Evolutionary conservation across 768 basidiomycete genomes (phyloP).

Genomic region (Boletus sensibilis): DNA sequence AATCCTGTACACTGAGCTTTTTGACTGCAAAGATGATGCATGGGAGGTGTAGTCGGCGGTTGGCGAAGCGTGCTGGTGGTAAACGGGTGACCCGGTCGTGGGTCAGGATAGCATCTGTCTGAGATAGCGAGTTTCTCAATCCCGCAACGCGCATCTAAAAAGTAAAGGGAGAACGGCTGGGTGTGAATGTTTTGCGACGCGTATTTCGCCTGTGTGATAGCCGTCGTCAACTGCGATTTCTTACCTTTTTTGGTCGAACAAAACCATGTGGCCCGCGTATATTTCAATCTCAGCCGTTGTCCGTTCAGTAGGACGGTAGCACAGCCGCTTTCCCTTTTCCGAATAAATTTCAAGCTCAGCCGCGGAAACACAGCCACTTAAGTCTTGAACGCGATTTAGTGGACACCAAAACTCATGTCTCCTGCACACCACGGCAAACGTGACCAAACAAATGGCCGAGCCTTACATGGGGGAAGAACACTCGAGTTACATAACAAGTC

Average conservation of each 20-base stretch:
- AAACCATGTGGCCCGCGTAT: too few relatives aligned
- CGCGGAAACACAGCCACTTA: too few relatives aligned
- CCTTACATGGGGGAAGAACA: background rate
- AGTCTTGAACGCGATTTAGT: constrained; percentile 9
- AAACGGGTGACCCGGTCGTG: background rate
- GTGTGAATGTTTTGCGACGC: too few relatives aligned
- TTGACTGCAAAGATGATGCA: constrained; percentile 1
- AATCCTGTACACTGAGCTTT: background rate
- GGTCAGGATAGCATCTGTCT: background rate
- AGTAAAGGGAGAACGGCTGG: too few relatives aligned
- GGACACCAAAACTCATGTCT: constrained; percentile 8
- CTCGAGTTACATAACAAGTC: background rate
- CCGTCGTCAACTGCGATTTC: constrained; percentile 2
- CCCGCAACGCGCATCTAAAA: background rate
- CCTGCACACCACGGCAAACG: background rate
- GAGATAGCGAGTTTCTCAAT: background rate
- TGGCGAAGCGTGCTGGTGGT: background rate
- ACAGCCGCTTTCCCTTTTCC: too few relatives aligned
- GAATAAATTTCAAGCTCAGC: too few relatives aligned
- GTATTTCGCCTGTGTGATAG: too few relatives aligned
- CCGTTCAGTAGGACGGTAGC: too few relatives aligned
- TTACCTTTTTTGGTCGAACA: too few relatives aligned
- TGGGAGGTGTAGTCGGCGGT: constrained; percentile 1
- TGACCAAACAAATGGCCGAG: constrained; percentile 12
- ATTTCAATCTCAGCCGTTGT: too few relatives aligned